Conservation (phyloP, 257 asterid species). For the Solanum sejunctum region DNA sequence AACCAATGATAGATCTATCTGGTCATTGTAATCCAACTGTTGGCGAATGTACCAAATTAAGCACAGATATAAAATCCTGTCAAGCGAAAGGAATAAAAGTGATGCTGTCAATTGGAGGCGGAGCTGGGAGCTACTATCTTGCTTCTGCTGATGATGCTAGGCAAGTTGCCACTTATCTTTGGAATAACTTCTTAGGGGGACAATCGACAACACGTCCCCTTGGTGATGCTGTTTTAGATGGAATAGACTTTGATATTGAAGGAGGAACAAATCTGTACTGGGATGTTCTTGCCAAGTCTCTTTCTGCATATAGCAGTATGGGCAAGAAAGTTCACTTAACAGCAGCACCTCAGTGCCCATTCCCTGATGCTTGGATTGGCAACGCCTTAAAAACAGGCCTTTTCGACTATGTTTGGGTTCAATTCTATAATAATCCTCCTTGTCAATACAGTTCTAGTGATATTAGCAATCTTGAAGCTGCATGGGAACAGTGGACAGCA, state of each 20-base stretch:
- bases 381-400: background rate
- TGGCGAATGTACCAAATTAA: background rate
- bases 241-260: conserved; percentile 7
- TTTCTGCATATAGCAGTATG: background rate
- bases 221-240: conserved; percentile 1
- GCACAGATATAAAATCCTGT: background rate
- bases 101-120: conserved; percentile 1
- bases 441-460: background rate
- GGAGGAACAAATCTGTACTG: conserved; percentile 4
- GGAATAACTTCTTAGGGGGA: conserved; percentile 6
- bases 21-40: background rate
- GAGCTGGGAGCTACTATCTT: background rate
- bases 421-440: conserved; percentile 1
- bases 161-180: conserved; percentile 3
- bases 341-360: conserved; percentile 2
- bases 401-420: conserved; percentile 2
- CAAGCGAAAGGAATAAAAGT: background rate
- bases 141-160: conserved; percentile 6
- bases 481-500: background rate
- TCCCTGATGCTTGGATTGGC: conserved; percentile 6
- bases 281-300: conserved; percentile 3
- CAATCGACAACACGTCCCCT: background rate
- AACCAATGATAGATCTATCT: background rate
- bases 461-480: background rate
- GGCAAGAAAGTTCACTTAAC: conserved; percentile 1